phyloP scores from a whole-genome alignment of 2,329 filamentous ascomycete genomes.

The Magnaporthales sp. region DNA sequence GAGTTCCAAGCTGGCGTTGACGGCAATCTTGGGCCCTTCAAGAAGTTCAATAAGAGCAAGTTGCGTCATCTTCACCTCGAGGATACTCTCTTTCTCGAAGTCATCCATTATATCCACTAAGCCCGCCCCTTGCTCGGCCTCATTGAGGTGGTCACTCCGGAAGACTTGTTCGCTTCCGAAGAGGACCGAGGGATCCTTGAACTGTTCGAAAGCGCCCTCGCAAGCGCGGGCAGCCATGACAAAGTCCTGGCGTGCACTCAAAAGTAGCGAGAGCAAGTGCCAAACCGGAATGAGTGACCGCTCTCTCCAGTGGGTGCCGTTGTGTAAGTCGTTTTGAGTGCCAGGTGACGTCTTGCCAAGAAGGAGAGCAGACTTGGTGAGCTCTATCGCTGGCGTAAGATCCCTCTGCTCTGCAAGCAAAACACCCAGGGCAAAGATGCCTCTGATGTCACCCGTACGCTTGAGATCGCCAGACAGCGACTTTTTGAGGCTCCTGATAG shows the following conservation, averaged over 20 bases:
- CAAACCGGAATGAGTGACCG: constrained; percentile 68
- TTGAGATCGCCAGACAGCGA: constrained; percentile 61
- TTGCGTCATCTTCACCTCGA: constrained; percentile 97
- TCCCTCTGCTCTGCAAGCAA: constrained; percentile 84
- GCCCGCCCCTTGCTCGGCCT: constrained; percentile 31
- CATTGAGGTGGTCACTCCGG: constrained; percentile 60
- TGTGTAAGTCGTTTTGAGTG: constrained; percentile 29
- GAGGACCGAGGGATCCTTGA: constrained; percentile 61
- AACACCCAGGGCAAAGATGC: constrained; percentile 72
- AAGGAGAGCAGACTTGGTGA: constrained; percentile 68
- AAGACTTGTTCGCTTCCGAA: constrained; percentile 57
- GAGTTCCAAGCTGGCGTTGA: constrained; percentile 82
- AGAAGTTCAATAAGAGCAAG: constrained; percentile 73
- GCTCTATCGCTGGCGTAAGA: constrained; percentile 69
- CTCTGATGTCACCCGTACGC: constrained; percentile 61
- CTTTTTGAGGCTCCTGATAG: constrained; percentile 65
- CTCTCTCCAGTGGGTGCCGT: constrained; percentile 51
- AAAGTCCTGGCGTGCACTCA: constrained; percentile 83
- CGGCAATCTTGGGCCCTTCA: constrained; percentile 75
- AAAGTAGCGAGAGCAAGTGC: constrained; percentile 79
- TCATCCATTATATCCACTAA: constrained; percentile 73
- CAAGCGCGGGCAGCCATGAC: constrained; percentile 72
- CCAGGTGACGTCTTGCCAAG: constrained; percentile 41
- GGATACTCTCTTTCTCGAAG: constrained; percentile 73
- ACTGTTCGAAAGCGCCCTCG: constrained; percentile 86